Conservation (phyloP, 2,329 filamentous ascomycete genomes). For the Diplodia corticola region DNA sequence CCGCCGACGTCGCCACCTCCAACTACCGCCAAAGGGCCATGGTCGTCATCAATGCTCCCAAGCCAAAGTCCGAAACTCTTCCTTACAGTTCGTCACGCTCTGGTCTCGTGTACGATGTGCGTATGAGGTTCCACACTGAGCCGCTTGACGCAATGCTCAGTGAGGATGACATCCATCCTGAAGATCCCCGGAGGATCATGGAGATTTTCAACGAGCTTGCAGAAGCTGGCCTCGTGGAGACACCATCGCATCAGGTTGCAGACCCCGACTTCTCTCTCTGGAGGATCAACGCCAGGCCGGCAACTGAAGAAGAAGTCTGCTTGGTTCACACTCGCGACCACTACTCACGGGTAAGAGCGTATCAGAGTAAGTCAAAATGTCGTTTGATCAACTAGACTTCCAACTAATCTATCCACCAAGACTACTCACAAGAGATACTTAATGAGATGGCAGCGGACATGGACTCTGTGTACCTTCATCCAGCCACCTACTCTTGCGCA, state of each 20-base stretch:
- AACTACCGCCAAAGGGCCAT: conserved; percentile 3
- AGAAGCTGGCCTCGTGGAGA: conserved; percentile 73
- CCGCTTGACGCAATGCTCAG: conserved; percentile 44
- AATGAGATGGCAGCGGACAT: conserved; percentile 61
- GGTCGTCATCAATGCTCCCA: conserved; percentile 16
- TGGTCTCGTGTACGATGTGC: conserved; percentile 72
- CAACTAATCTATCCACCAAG: conserved; percentile 23
- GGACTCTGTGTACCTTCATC: conserved; percentile 62
- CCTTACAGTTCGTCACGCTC: conserved; percentile 43
- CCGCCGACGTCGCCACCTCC: not conserved
- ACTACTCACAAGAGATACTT: conserved; percentile 59
- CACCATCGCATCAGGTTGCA: conserved; percentile 52
- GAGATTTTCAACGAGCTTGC: conserved; percentile 90
- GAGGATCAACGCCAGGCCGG: conserved; percentile 75
- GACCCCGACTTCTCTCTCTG: conserved; percentile 57
- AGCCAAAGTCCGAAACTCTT: conserved; percentile 25
- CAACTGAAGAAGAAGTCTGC: conserved; percentile 76
- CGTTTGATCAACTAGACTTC: not conserved
- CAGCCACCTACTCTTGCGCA: conserved; percentile 77
- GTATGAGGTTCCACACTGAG: conserved; percentile 95
- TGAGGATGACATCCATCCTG: conserved; percentile 79
- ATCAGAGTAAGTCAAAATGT: conserved; percentile 15
- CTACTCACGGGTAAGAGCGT: conserved; percentile 70
- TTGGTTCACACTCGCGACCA: conserved; percentile 77
- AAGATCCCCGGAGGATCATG: conserved; percentile 89